Percentiles rank a stretch among this genome's conserved stretches.
phyloP scores from a whole-genome alignment of 192 early-diverging fungal genomes.

The Spizellomyces punctatus region DNA sequence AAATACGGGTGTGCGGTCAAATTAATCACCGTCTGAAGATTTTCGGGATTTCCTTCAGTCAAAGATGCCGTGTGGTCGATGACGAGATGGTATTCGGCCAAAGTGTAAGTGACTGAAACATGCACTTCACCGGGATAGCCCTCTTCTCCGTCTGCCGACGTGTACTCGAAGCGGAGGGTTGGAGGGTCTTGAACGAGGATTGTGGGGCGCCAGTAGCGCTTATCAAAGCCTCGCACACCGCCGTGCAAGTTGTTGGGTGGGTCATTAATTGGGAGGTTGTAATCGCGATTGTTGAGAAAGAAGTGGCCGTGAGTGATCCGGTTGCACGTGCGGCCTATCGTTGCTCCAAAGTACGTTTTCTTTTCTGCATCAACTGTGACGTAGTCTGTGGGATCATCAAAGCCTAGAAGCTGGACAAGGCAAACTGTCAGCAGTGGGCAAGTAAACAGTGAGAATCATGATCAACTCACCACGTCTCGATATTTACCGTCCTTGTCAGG shows the following conservation, averaged over 20 bases:
- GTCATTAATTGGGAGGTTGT: constrained; percentile 66
- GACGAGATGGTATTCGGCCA: constrained; percentile 20
- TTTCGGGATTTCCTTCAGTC: constrained; percentile 49
- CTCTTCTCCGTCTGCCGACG: constrained; percentile 75
- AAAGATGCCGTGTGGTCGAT: constrained; percentile 53
- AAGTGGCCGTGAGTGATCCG: constrained; percentile 67
- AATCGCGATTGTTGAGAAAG: constrained; percentile 57
- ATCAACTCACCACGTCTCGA: constrained; percentile 58
- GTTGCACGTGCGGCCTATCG: constrained; percentile 77
- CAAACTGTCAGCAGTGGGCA: not conserved
- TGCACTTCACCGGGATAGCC: constrained; percentile 76
- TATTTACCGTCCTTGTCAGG: constrained; percentile 51
- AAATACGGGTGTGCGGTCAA: constrained; percentile 90
- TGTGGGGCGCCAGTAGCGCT: constrained; percentile 58
- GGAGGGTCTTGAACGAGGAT: constrained; percentile 47
- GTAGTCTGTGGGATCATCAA: constrained; percentile 48
- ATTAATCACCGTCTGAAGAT: constrained; percentile 65
- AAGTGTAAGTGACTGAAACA: constrained; percentile 59
- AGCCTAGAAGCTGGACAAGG: constrained; percentile 60
- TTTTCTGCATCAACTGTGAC: constrained; percentile 37
- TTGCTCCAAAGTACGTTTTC: constrained; percentile 78
- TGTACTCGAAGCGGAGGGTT: constrained; percentile 56
- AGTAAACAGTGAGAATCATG: not conserved
- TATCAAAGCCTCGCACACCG: constrained; percentile 75
- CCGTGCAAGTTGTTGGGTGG: constrained; percentile 83